Conservation (phyloP, 768 basidiomycete genomes). For the Leccinum subgranulosum region DNA sequence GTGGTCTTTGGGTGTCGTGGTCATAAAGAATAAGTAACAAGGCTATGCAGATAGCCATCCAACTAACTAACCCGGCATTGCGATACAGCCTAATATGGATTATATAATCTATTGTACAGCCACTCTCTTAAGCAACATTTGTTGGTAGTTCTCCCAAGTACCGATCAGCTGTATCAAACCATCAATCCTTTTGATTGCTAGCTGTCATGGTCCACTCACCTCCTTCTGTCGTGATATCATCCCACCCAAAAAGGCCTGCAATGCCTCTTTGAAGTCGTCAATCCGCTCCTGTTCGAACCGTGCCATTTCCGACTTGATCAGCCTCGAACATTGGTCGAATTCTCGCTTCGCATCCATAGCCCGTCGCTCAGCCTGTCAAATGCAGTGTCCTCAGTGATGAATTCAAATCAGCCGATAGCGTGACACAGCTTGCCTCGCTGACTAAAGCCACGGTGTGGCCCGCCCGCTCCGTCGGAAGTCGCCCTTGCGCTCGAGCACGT, state of each 20-base stretch:
- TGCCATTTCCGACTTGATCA: slow-evolving; percentile 86
- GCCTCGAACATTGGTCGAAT: slow-evolving; percentile 82
- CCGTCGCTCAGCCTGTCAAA: slow-evolving; percentile 72
- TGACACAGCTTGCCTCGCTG: slow-evolving; percentile 57
- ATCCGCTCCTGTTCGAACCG: slow-evolving; percentile 93
- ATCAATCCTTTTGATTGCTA: background rate
- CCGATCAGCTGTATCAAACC: slow-evolving; percentile 55
- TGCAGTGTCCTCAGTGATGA: background rate
- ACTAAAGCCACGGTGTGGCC: slow-evolving; percentile 76
- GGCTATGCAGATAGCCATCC: background rate
- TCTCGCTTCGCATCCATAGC: slow-evolving; percentile 82
- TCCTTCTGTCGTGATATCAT: slow-evolving; percentile 85
- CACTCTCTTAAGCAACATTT: slow-evolving; percentile 53
- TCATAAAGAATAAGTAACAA: background rate
- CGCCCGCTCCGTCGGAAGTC: slow-evolving; percentile 64
- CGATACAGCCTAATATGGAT: background rate
- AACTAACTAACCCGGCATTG: background rate
- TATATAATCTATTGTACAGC: slow-evolving; percentile 8
- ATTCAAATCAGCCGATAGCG: background rate
- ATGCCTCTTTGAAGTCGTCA: slow-evolving; percentile 83
- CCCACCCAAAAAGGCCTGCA: slow-evolving; percentile 82
- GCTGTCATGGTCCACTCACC: slow-evolving; percentile 36
- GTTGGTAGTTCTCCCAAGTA: slow-evolving; percentile 83
- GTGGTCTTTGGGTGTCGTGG: background rate
- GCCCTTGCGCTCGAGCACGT: slow-evolving; percentile 74